These are phyloP conservation scores for Tetraselmis chui DNA, from an alignment of 139 green algal genomes.

Conservation along the genomic window DNA sequence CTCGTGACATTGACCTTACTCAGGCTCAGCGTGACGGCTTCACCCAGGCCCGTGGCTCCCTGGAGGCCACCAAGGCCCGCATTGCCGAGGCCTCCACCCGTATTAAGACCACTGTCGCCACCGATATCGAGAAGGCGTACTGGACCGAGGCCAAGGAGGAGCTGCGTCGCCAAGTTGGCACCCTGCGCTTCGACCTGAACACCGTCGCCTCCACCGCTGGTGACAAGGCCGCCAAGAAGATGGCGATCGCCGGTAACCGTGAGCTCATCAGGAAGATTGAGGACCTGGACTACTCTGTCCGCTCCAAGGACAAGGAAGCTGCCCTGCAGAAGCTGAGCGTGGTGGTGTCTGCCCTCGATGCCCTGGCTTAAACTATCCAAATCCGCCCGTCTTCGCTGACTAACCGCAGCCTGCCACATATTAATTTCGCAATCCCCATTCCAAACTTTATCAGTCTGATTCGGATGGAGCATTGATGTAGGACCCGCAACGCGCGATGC, in stretches of 20 bases:
- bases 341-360: slow-evolving; percentile 53
- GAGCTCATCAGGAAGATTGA: slow-evolving; percentile 70
- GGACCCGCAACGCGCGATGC: too few relatives aligned
- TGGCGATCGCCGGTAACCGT: slow-evolving; percentile 51
- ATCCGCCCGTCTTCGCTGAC: too few relatives aligned
- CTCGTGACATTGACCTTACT: slow-evolving; percentile 74
- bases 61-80: slow-evolving; percentile 61
- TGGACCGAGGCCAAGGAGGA: slow-evolving; percentile 79
- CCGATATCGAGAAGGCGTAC: slow-evolving; percentile 78
- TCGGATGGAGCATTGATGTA: too few relatives aligned
- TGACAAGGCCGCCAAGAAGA: slow-evolving; percentile 72
- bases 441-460: too few relatives aligned
- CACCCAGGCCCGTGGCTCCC: slow-evolving; percentile 44
- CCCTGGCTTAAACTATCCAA: slow-evolving; percentile 21
- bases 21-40: slow-evolving; percentile 69
- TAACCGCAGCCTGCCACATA: too few relatives aligned
- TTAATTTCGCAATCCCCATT: too few relatives aligned
- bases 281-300: slow-evolving; percentile 75
- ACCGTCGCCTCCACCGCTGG: slow-evolving; percentile 52
- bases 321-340: slow-evolving; percentile 43
- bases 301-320: slow-evolving; percentile 68
- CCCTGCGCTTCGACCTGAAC: slow-evolving; percentile 86
- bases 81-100: slow-evolving; percentile 61
- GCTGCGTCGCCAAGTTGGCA: slow-evolving; percentile 79
- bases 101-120: slow-evolving; percentile 65